phyloP scores from a whole-genome alignment of 1,284 basidiomycete genomes.

The Cutaneotrichosporon spelunceum region DNA sequence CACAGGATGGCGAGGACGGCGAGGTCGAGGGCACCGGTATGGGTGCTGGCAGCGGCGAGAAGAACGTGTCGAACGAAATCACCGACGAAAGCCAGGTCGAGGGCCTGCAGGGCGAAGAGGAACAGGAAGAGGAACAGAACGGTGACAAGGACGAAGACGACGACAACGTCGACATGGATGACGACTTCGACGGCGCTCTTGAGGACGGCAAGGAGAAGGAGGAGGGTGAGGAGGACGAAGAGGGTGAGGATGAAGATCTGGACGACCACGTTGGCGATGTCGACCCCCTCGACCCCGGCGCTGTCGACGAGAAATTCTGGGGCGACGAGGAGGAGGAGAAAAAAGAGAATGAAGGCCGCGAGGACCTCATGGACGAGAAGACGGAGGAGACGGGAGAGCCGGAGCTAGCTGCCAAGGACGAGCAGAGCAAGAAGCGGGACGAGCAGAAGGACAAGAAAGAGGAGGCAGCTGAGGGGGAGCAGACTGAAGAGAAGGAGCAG shows the following conservation, averaged over 20 bases:
- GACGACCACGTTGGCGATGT: conserved; percentile 84
- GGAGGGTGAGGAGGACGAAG: conserved; percentile 58
- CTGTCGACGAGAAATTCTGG: conserved; percentile 97
- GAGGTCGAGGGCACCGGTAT: conserved; percentile 71
- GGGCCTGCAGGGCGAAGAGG: conserved; percentile 75
- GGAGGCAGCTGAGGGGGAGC: conserved; percentile 34
- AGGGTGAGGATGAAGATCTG: conserved; percentile 60
- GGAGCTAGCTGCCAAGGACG: conserved; percentile 74
- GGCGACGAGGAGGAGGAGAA: conserved; percentile 67
- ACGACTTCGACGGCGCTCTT: conserved; percentile 70
- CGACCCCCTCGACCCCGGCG: conserved; percentile 78
- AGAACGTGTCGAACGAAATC: conserved; percentile 89
- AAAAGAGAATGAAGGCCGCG: conserved; percentile 42
- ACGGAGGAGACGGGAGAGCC: conserved; percentile 55
- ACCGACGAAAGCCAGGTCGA: conserved; percentile 95
- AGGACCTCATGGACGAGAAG: conserved; percentile 53
- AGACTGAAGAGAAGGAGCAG: conserved; percentile 35
- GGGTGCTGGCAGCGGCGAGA: conserved; percentile 75
- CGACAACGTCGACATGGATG: conserved; percentile 61
- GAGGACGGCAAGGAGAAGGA: conserved; percentile 69
- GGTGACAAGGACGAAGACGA: conserved; percentile 61
- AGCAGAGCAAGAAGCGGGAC: conserved; percentile 45
- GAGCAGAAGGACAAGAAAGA: conserved; percentile 45
- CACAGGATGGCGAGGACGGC: conserved; percentile 57
- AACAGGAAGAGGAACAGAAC: conserved; percentile 53